Percentiles rank a stretch among this genome's conserved stretches.
phyloP scores from a whole-genome alignment of 106 monocot genomes.

The Ottelia alismoides region DNA sequence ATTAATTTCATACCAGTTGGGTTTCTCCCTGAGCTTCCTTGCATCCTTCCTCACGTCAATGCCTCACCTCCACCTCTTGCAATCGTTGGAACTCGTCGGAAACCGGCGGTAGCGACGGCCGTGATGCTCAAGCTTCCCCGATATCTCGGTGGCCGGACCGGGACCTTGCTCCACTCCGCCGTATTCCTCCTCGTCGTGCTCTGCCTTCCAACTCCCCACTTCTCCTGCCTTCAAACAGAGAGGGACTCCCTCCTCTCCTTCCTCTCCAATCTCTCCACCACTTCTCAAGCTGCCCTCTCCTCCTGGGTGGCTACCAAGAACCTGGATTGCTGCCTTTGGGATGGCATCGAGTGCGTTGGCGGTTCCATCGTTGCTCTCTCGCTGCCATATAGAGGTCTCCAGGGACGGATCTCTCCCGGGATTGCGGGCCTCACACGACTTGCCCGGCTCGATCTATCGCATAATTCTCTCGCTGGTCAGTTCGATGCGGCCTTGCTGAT shows the following conservation, averaged over 20 bases:
- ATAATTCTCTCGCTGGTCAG: conserved; percentile 19
- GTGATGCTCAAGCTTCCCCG: no score
- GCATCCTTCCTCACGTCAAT: no score
- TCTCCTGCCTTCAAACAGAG: conserved; percentile 12
- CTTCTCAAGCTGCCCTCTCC: conserved; percentile 6
- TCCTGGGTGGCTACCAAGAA: neutral
- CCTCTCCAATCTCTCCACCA: conserved; percentile 5
- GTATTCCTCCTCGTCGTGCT: conserved; percentile 7
- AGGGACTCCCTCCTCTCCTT: conserved; percentile 20
- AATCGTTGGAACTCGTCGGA: no score
- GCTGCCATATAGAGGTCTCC: conserved; percentile 24
- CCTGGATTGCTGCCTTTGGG: conserved; percentile 35
- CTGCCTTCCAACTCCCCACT: neutral
- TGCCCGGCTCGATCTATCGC: conserved; percentile 24
- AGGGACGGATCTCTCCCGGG: conserved; percentile 17
- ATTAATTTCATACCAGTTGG: no score
- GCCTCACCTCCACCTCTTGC: no score
- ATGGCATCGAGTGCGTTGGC: conserved; percentile 24
- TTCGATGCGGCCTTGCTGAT: conserved; percentile 9
- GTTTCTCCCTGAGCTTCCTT: no score
- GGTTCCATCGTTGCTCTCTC: conserved; percentile 15
- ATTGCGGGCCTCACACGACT: conserved; percentile 12
- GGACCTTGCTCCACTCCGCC: no score
- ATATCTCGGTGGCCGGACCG: no score
- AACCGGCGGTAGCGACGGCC: no score